A percentile compares a stretch with the other conserved stretches of the same genome.
Evolutionary conservation across 495 filamentous ascomycete species (phyloP).

Genomic region (Penicillium malachiteum): DNA sequence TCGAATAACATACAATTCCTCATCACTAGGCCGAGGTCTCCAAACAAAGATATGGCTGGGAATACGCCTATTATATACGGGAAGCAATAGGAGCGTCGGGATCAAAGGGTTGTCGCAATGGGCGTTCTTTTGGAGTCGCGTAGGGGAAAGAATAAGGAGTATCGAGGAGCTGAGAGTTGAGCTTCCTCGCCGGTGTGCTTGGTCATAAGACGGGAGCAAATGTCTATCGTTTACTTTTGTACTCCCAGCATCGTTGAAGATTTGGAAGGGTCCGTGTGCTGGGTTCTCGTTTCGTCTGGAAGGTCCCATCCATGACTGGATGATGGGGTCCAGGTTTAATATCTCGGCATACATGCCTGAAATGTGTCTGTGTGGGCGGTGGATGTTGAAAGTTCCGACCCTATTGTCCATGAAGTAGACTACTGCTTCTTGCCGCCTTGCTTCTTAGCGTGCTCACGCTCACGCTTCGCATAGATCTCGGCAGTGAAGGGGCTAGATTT

Average conservation of each 20-base stretch:
- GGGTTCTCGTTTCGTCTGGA: slow-evolving; percentile 1
- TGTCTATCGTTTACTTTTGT: slow-evolving; percentile 25
- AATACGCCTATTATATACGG: not conserved
- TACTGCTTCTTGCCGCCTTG: slow-evolving; percentile 43
- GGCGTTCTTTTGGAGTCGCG: slow-evolving; percentile 24
- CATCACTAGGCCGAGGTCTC: too few relatives aligned
- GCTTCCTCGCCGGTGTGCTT: not conserved
- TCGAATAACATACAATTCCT: too few relatives aligned
- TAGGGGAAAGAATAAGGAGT: slow-evolving; percentile 19
- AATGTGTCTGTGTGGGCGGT: slow-evolving; percentile 21
- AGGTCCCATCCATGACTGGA: slow-evolving; percentile 2
- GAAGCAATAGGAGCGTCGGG: slow-evolving; percentile 1
- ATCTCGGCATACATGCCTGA: slow-evolving; percentile 5
- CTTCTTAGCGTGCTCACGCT: slow-evolving; percentile 47
- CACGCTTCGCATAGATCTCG: slow-evolving; percentile 88
- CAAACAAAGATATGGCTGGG: not conserved
- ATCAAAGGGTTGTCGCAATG: slow-evolving; percentile 20
- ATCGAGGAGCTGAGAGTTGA: not conserved
- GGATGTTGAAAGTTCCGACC: slow-evolving; percentile 41
- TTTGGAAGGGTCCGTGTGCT: slow-evolving; percentile 22
- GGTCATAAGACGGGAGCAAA: not conserved
- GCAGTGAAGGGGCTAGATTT: slow-evolving; percentile 78
- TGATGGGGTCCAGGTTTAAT: not conserved
- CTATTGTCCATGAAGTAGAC: slow-evolving; percentile 15
- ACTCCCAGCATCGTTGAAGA: slow-evolving; percentile 32